Conservation (phyloP, 2,329 filamentous ascomycete genomes). For the Apiospora pterosperma region DNA sequence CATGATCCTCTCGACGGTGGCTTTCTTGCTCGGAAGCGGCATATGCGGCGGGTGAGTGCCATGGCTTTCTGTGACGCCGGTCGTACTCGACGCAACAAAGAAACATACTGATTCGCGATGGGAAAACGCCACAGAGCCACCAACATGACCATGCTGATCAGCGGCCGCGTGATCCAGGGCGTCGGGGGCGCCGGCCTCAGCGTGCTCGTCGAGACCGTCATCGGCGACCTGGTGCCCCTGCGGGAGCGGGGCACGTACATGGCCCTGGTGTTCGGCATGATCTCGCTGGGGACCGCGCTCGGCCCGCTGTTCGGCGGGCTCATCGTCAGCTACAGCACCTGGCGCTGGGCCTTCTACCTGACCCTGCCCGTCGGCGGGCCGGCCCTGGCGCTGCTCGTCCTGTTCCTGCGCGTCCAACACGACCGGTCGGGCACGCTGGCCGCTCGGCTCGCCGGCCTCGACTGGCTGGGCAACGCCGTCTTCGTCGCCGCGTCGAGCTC, state of each 20-base stretch:
- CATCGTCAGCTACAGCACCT: slow-evolving; percentile 47
- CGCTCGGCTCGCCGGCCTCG: slow-evolving; percentile 2
- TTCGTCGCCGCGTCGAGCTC: neutral
- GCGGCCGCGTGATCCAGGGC: slow-evolving; percentile 40
- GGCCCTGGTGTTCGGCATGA: slow-evolving; percentile 21
- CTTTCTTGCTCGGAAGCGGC: neutral
- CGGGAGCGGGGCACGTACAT: slow-evolving; percentile 29
- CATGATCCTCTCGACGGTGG: neutral
- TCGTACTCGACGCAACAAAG: too few relatives aligned
- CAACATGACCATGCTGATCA: slow-evolving; percentile 27
- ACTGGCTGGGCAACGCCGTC: neutral
- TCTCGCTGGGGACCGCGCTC: slow-evolving; percentile 50
- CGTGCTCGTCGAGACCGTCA: neutral
- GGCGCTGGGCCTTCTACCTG: slow-evolving; percentile 66
- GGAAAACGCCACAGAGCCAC: neutral
- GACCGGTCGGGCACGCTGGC: neutral
- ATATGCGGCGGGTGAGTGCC: neutral
- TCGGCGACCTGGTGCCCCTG: slow-evolving; percentile 36
- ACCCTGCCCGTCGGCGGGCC: slow-evolving; percentile 49
- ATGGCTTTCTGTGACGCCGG: too few relatives aligned
- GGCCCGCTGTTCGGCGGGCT: slow-evolving; percentile 53
- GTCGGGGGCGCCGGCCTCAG: slow-evolving; percentile 9
- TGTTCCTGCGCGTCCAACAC: neutral
- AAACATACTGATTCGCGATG: too few relatives aligned
- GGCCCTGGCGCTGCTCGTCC: neutral